These are phyloP conservation scores for Colletotrichum magnum DNA, from an alignment of 2,329 filamentous ascomycete species.

Conservation along the genomic window DNA sequence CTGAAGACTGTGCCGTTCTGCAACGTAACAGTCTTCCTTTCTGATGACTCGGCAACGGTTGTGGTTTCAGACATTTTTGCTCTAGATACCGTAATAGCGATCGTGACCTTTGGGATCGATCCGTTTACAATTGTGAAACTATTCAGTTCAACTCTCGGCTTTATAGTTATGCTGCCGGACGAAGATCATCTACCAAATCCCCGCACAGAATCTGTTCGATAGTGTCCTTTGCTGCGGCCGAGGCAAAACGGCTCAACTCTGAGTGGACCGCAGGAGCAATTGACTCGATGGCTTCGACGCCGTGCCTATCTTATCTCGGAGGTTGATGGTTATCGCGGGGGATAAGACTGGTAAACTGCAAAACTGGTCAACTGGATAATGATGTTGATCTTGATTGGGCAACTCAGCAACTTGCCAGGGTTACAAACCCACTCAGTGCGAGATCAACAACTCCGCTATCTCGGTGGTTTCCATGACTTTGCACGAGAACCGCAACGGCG, in stretches of 20 bases:
- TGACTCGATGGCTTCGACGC: too few relatives aligned
- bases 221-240: too few relatives aligned
- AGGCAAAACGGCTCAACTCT: too few relatives aligned
- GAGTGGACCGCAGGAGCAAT: too few relatives aligned
- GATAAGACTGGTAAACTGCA: conserved; percentile 28
- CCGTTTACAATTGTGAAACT: too few relatives aligned
- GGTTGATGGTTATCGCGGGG: background rate
- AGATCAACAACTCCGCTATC: conserved; percentile 1
- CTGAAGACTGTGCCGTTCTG: conserved; percentile 44
- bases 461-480: background rate
- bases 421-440: background rate
- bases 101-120: background rate
- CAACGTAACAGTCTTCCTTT: conserved; percentile 40
- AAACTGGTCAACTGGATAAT: conserved; percentile 35
- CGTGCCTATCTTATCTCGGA: background rate
- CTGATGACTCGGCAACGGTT: background rate
- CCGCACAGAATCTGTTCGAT: too few relatives aligned
- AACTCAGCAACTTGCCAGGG: background rate
- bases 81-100: background rate
- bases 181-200: too few relatives aligned
- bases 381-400: background rate
- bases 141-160: too few relatives aligned
- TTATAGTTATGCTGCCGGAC: too few relatives aligned
- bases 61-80: conserved; percentile 36
- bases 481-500: too few relatives aligned